Evolutionary conservation across 1,284 basidiomycete genomes (phyloP), one percentile per base, ranked within the genome.

Genomic region (Hortiboletus rubellus): DNA sequence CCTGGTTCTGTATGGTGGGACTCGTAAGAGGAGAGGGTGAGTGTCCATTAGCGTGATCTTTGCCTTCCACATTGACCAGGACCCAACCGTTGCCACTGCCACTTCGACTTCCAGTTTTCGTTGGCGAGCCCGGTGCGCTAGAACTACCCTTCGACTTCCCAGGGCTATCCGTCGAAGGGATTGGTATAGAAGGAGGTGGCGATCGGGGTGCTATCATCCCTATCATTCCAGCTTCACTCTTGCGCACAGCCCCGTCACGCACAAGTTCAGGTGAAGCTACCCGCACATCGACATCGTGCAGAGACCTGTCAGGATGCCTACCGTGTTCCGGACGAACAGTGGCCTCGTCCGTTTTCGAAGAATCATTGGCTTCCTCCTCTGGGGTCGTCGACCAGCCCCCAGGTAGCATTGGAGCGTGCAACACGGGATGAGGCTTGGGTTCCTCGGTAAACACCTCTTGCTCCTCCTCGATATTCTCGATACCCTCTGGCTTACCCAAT

Each of bases 51-150:
- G 58, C 51, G 42, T 72, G 72, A 50, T 73, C 71, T 60, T 73
- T 69, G 45, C 77, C 77, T 59, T 85, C 84, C 31, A 87, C 79
- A 59, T 86, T 86, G 44, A 87, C 81, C 47, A 88, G 70, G 6
- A 87, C 86, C 85, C 85, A 87, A 53, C 85, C 81, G 37, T 72
- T 81, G 17, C 73, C 70, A 41, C 71, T 74, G 38, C 72, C 72
- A 50, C 65, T 74, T 43, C 73, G 63, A 52, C 73, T 74, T 46
- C 73, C 65, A 52, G 74, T 61, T 57, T 72, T 72, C 45, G 71
- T 72, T 40, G 70, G 73, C 33, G 73, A 74, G 17, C 66, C 61
- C 1, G 73, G 71, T 27, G 61, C 59, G 34, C 65, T 64, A 46
- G 69, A 69, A 27, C 48, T 55, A 45, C 65, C 53, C 54, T 52